A percentile compares a stretch with the other conserved stretches of the same genome.
These are phyloP conservation scores for Suillus alpinus DNA, from an alignment of 768 basidiomycete genomes.

Conservation along the genomic window DNA sequence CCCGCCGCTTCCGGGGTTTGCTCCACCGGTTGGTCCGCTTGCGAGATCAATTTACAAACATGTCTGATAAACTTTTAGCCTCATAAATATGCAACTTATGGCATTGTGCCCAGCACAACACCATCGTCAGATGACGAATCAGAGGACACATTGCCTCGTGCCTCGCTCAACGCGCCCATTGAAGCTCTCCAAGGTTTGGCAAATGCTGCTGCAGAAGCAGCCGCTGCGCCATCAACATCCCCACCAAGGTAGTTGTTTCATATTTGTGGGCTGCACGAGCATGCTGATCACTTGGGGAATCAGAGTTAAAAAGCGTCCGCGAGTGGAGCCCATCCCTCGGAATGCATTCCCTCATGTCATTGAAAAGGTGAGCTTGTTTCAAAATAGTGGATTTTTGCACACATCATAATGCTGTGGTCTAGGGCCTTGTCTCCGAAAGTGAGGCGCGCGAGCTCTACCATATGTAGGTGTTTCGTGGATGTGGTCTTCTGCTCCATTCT, in stretches of 20 bases:
- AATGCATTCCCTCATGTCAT: constrained; percentile 89
- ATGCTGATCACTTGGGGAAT: constrained; percentile 8
- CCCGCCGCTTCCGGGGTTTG: constrained; percentile 88
- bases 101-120: constrained; percentile 79
- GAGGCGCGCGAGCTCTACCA: constrained; percentile 92
- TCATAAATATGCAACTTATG: constrained; percentile 89
- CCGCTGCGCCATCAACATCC: constrained; percentile 68
- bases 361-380: constrained; percentile 58
- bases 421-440: constrained; percentile 81
- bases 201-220: constrained; percentile 93
- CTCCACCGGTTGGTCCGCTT: constrained; percentile 67
- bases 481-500: neutral
- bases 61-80: constrained; percentile 45
- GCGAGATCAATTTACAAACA: constrained; percentile 13
- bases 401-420: constrained; percentile 9
- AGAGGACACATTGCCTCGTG: constrained; percentile 82
- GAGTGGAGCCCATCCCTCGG: constrained; percentile 77
- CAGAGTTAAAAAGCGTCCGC: constrained; percentile 82
- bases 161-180: constrained; percentile 86
- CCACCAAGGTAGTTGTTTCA: constrained; percentile 49
- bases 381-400: neutral
- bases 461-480: constrained; percentile 54
- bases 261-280: neutral
- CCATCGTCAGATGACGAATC: constrained; percentile 90
- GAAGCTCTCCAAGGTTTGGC: constrained; percentile 93